Conservation (phyloP, 495 filamentous ascomycete species). For the Penicillium egyptiacum region DNA sequence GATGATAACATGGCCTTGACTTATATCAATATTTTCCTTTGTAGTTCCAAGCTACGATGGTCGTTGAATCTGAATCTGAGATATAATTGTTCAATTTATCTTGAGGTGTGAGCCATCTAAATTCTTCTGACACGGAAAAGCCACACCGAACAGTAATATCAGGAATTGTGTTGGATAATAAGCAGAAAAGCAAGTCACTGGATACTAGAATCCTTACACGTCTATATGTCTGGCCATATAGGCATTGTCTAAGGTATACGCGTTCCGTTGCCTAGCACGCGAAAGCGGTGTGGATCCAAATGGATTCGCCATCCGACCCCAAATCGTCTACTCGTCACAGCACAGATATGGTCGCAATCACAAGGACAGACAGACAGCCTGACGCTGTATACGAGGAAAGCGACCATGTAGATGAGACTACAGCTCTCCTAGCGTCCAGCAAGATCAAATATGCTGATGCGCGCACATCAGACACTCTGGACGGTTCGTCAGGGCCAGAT, state of each 20-base stretch:
- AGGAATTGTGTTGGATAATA: not conserved
- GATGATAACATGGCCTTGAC: not conserved
- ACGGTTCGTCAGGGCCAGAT: constrained; percentile 4
- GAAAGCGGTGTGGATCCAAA: constrained; percentile 1
- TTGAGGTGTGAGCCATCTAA: not conserved
- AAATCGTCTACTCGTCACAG: not conserved
- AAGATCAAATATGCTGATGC: constrained; percentile 1
- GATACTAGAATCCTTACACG: not conserved
- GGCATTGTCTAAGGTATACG: not conserved
- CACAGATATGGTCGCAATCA: constrained; percentile 14
- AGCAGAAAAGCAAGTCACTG: not conserved
- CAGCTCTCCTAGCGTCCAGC: constrained; percentile 17
- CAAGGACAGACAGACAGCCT: constrained; percentile 2
- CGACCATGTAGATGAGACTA: constrained; percentile 23
- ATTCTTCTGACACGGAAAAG: not conserved
- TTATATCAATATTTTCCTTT: not conserved
- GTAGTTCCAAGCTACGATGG: not conserved
- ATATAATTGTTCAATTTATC: not conserved
- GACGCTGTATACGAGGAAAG: constrained; percentile 4
- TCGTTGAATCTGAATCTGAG: not conserved
- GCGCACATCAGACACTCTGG: not conserved
- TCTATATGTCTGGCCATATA: not conserved
- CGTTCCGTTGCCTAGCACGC: too few relatives aligned
- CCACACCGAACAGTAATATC: not conserved
- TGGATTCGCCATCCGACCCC: not conserved